Base-by-base conservation (phyloP, 2,329 filamentous ascomycete genomes). In the Paecilomyces dactylethromorphus region DNA sequence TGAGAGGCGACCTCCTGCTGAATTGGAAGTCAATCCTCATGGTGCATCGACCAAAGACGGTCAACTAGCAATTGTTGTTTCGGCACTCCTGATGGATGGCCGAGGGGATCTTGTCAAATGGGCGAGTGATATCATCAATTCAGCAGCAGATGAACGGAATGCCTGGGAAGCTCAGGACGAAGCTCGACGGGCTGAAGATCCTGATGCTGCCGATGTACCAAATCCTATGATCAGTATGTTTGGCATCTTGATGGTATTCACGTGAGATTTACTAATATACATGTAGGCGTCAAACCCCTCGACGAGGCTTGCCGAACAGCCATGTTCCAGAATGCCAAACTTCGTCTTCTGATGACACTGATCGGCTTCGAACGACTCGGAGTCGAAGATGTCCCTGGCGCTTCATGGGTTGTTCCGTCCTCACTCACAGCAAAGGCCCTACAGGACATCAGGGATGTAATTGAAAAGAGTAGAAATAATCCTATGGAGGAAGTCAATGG, bases 311-410 rank as follows among this genome's bases (percentile, higher is more conserved):
- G 87, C 49, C 86, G 87, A 55, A 82, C 82, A 22, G 88, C 91
- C 26, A 87, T 96, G 75, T 95, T 95, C 79, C 95, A 91, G 70
- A 95, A 97, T 73, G 87, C 90, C 10, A 88, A 93, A 67, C 82
- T 97, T 1, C 88, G 92, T 33, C 85, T 97, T 1, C 82, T 99
- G 3, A 88, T 97, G 83, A 87, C 81, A 1, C 81, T 94, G 0
- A 80, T 88, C 18, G 90, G 89, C 0, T 84, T 95, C 61, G 81
- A 88, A 66, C 82, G 87, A 55, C 69, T 84, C 7, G 84, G 84
- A 32, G 72, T 78, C 39, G 87, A 91, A 50, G 90, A 96, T 68
- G 87, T 90, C 3, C 81, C 84, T 0, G 89, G 93, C 59, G 87
- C 89, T 1, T 79, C 81, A 0, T 97, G 94, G 94, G 77, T 90